Evolutionary conservation across 2,329 filamentous ascomycete species (phyloP), one percentile per base, ranked within the genome.

Genomic region (Colletotrichum plurivorum): DNA sequence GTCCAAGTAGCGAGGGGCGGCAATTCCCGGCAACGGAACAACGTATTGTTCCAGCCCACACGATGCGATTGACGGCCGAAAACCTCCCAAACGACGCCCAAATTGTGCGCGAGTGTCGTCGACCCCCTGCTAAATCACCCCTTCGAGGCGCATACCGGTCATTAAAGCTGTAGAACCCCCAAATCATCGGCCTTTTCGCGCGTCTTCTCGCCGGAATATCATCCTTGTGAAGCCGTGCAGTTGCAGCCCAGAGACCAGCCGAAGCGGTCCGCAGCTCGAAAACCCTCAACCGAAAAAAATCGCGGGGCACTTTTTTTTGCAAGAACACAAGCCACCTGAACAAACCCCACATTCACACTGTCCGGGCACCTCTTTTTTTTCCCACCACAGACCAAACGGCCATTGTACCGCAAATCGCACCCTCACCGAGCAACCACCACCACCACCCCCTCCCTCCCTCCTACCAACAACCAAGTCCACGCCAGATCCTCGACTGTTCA

Each of bases 351-450:
- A 61, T 63, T 56, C 20, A 41, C 43, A 60, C 46, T 43, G 57
- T 27, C 52, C 27, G 16, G 67, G 63, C 67, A 69, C 67, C 67
- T 69, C 67, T 67, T 69, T 69, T 69, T 66, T 69, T 69, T 67
- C 63, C 67, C 67, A 69, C 63, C 68, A 70, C 68, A 63, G 54
- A 51, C 31, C 58, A 61, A 67, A 51, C 52, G 13, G 58, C 60
- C 68, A 68, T 59, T 53, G 54, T 49, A 70, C 55, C 48, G 64
- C 54, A 66, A 58, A 58, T 46, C 54, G 51, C 60, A 48, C 52
- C 63, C 49, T 69, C 67, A 66, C 67, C 55, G 67, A 69, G 67
- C 54, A 69, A 39, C 58, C 54, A 22, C 46, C 46, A 49, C 18
- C n/a, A 36, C 31, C 41, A 56, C 53, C 66, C 62, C 60, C 67